Evolutionary conservation across 257 asterid species (phyloP).

Genomic region (Jacaranda mimosifolia): DNA sequence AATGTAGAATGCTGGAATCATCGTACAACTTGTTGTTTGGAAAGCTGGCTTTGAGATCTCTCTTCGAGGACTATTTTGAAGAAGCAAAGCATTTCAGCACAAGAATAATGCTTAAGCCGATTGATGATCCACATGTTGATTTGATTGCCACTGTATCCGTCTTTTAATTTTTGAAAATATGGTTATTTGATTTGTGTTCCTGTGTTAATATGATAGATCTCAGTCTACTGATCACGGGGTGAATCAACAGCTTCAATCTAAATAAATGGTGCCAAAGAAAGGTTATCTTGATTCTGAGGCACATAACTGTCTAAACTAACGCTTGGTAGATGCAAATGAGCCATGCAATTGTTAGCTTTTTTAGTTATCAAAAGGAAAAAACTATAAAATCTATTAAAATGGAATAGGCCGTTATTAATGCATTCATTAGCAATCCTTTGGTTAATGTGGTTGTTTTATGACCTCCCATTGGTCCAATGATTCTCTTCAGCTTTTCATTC

Average conservation of each 20-base stretch:
- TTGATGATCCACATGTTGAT: slow-evolving; percentile 94
- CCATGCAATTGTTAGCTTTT: slow-evolving; percentile 5
- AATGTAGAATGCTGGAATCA: slow-evolving; percentile 90
- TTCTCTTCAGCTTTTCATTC: not conserved
- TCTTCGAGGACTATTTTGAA: slow-evolving; percentile 83
- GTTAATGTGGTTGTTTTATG: slow-evolving; percentile 21
- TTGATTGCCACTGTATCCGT: slow-evolving; percentile 90
- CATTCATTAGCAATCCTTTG: slow-evolving; percentile 1
- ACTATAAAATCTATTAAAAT: not conserved
- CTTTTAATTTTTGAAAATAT: not conserved
- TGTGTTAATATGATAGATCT: not conserved
- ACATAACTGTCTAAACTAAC: too few species aligned
- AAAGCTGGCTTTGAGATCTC: slow-evolving; percentile 77
- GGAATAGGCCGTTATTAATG: not conserved
- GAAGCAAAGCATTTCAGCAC: slow-evolving; percentile 76
- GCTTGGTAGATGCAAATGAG: not conserved
- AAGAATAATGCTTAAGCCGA: slow-evolving; percentile 86
- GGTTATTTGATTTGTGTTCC: not conserved
- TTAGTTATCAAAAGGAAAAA: not conserved
- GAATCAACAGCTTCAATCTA: not conserved
- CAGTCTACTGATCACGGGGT: not conserved
- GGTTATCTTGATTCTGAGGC: not conserved
- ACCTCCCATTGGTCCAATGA: not conserved
- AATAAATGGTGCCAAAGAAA: not conserved
- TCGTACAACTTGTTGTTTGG: slow-evolving; percentile 84